Percentiles rank a stretch among this genome's conserved stretches.
Conservation (phyloP, 495 filamentous ascomycete genomes). For the Aspergillus leporis region DNA sequence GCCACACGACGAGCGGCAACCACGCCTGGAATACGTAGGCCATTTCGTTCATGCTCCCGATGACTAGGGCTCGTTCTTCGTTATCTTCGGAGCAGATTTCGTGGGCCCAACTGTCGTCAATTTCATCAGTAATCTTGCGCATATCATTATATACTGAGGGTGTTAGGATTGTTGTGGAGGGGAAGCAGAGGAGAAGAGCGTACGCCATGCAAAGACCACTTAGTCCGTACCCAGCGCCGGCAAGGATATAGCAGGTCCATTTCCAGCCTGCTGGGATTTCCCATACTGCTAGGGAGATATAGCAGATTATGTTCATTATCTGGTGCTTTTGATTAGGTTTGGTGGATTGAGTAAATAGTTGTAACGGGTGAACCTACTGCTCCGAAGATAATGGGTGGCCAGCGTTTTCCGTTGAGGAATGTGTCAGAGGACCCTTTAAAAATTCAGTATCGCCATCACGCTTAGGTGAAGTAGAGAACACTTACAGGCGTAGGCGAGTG, state of each 20-base stretch:
- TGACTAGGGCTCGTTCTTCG: constrained; percentile 51
- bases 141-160: too few relatives aligned
- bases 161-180: neutral
- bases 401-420: constrained; percentile 52
- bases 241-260: constrained; percentile 45
- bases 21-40: constrained; percentile 51
- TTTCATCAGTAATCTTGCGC: too few relatives aligned
- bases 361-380: constrained; percentile 43
- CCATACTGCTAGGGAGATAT: constrained; percentile 43
- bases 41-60: constrained; percentile 52
- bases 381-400: constrained; percentile 55
- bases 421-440: constrained; percentile 52
- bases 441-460: too few relatives aligned
- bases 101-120: constrained; percentile 47
- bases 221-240: constrained; percentile 38
- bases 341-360: too few relatives aligned
- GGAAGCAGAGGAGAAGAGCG: constrained; percentile 7
- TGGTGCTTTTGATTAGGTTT: constrained; percentile 18
- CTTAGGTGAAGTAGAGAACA: too few relatives aligned
- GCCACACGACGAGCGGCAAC: constrained; percentile 52
- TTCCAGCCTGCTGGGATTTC: constrained; percentile 46
- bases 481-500: constrained; percentile 48
- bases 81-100: constrained; percentile 52
- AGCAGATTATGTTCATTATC: constrained; percentile 40
- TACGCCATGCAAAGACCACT: constrained; percentile 48